Conservation (phyloP, 2,329 filamentous ascomycete species). For the Fusarium sarcochroum region DNA sequence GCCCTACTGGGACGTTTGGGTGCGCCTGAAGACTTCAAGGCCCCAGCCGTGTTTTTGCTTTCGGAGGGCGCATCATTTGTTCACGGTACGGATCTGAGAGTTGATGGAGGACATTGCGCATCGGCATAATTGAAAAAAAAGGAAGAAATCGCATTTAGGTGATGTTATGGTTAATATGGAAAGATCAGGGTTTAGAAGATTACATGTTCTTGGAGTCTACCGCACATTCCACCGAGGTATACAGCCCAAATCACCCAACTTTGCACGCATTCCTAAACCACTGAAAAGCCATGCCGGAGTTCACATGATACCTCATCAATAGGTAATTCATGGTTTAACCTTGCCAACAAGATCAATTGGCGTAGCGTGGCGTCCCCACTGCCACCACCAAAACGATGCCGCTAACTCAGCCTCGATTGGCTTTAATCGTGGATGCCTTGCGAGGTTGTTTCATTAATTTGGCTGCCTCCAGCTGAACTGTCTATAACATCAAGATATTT, state of each 20-base stretch:
- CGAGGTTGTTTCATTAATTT: constrained; percentile 31
- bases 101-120: constrained; percentile 69
- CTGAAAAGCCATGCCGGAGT: not conserved
- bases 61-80: constrained; percentile 70
- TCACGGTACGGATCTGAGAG: constrained; percentile 68
- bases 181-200: too few relatives aligned
- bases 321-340: not conserved
- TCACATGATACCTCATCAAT: not conserved
- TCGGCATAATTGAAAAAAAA: constrained; percentile 46
- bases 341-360: not conserved
- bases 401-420: constrained; percentile 26
- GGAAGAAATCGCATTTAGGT: too few relatives aligned
- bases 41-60: constrained; percentile 69
- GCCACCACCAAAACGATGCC: constrained; percentile 38
- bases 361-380: constrained; percentile 24
- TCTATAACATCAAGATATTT: not conserved
- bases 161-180: too few relatives aligned
- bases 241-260: not conserved
- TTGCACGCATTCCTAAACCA: not conserved
- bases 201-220: not conserved
- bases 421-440: constrained; percentile 15
- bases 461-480: constrained; percentile 29
- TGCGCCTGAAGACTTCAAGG: constrained; percentile 70
- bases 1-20: constrained; percentile 68
- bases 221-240: not conserved